These are phyloP conservation scores for Umbelopsis isabellina DNA, from an alignment of 192 early-diverging fungal species.

Conservation along the genomic window DNA sequence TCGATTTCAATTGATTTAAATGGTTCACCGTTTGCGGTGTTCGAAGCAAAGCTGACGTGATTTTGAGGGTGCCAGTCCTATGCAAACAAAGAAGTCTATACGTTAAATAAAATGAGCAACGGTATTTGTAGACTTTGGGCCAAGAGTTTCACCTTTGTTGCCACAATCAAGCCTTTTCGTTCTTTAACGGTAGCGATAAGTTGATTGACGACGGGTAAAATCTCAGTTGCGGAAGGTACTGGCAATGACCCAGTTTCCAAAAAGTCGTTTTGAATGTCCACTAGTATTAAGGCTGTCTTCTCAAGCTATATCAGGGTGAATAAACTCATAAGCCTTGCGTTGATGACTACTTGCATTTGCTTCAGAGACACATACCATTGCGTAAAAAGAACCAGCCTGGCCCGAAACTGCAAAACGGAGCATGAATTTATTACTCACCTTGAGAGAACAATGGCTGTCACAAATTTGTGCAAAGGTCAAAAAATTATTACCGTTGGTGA, in stretches of 20 bases:
- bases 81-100: neutral
- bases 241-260: constrained; percentile 32
- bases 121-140: neutral
- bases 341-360: too few species aligned
- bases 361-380: neutral
- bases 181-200: constrained; percentile 21
- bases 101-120: neutral
- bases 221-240: constrained; percentile 20
- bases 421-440: neutral
- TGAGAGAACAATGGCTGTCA: neutral
- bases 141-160: constrained; percentile 22
- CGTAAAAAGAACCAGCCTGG: too few species aligned
- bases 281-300: constrained; percentile 32
- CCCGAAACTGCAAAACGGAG: neutral
- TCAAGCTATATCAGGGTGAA: neutral
- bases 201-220: constrained; percentile 22
- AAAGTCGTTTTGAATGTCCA: constrained; percentile 41
- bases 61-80: constrained; percentile 39
- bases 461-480: constrained; percentile 1
- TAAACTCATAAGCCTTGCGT: neutral
- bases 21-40: constrained; percentile 20
- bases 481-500: neutral
- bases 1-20: constrained; percentile 27
- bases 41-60: constrained; percentile 37
- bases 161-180: constrained; percentile 23